Evolutionary conservation across 768 basidiomycete genomes (phyloP).

Genomic region (Phanerochaete sordida): DNA sequence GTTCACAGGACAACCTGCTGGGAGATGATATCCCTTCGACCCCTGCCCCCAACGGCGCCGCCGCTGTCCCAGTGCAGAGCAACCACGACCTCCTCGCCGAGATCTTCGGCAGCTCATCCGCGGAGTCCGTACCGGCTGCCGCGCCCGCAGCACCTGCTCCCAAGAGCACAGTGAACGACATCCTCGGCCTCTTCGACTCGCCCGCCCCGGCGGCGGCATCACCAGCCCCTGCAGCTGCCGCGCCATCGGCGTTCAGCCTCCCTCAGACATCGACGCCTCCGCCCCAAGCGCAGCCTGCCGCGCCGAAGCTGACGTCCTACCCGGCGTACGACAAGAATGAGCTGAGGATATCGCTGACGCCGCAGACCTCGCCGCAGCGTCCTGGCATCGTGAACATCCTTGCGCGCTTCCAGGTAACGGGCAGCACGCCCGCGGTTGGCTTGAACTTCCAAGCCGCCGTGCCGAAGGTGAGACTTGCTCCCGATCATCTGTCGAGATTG

Average conservation of each 20-base stretch:
- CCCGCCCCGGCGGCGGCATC: conserved; percentile 18
- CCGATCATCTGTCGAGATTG: neutral
- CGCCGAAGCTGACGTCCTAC: conserved; percentile 64
- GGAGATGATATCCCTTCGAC: conserved; percentile 62
- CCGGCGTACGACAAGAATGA: conserved; percentile 91
- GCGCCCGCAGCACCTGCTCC: conserved; percentile 39
- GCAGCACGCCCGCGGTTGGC: conserved; percentile 46
- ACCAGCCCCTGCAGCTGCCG: conserved; percentile 13
- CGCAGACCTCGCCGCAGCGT: conserved; percentile 72
- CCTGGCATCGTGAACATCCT: conserved; percentile 91
- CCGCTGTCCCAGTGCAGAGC: conserved; percentile 42
- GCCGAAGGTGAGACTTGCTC: conserved; percentile 66
- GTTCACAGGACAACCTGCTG: conserved; percentile 61
- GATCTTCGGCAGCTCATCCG: conserved; percentile 71
- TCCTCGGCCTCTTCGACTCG: conserved; percentile 76
- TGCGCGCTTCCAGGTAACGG: conserved; percentile 78
- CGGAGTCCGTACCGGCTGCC: conserved; percentile 29
- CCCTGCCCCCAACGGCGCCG: conserved; percentile 35
- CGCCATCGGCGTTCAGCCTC: conserved; percentile 30
- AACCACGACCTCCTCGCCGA: conserved; percentile 90
- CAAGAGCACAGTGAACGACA: conserved; percentile 77
- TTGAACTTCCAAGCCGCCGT: conserved; percentile 97
- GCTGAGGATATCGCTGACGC: conserved; percentile 84
- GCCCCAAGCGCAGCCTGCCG: conserved; percentile 35
- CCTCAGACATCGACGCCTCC: conserved; percentile 35